phyloP scores from a whole-genome alignment of 2,329 filamentous ascomycete species.

The Curvularia eragrostidis region DNA sequence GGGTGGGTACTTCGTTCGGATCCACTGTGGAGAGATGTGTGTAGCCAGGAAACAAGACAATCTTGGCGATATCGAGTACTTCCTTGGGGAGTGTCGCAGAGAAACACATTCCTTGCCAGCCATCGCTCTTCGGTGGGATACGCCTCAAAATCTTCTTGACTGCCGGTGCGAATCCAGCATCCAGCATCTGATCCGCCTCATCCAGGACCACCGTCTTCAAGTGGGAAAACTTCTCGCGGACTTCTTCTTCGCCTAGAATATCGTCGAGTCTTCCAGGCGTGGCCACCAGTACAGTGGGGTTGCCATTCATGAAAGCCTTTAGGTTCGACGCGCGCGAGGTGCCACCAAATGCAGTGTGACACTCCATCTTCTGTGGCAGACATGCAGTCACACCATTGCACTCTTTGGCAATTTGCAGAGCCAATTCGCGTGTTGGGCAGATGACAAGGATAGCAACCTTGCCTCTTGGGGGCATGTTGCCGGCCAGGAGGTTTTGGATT shows the following conservation, averaged over 20 bases:
- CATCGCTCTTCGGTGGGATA: conserved; percentile 58
- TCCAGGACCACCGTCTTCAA: conserved; percentile 56
- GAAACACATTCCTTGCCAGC: conserved; percentile 60
- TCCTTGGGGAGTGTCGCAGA: conserved; percentile 55
- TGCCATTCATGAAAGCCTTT: conserved; percentile 44
- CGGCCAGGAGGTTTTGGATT: conserved; percentile 54
- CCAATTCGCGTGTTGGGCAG: conserved; percentile 58
- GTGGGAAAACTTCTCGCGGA: conserved; percentile 55
- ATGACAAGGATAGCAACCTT: conserved; percentile 57
- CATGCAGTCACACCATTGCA: conserved; percentile 54
- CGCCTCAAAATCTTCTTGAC: conserved; percentile 60
- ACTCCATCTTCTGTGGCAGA: conserved; percentile 50
- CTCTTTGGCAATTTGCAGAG: conserved; percentile 58
- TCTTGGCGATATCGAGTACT: conserved; percentile 54
- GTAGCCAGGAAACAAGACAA: conserved; percentile 53
- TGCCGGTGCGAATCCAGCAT: conserved; percentile 61
- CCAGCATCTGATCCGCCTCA: conserved; percentile 56
- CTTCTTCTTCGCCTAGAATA: conserved; percentile 53
- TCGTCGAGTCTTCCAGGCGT: conserved; percentile 59
- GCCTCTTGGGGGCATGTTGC: conserved; percentile 41
- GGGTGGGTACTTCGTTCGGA: conserved; percentile 53
- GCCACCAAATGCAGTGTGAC: conserved; percentile 55
- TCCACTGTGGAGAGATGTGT: conserved; percentile 55
- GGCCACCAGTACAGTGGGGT: conserved; percentile 55
- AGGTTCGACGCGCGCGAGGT: conserved; percentile 44